Evolutionary conservation across 805 yeast genomes (phyloP).

Genomic region (Sugiyamaella boreocaroliniensis): DNA sequence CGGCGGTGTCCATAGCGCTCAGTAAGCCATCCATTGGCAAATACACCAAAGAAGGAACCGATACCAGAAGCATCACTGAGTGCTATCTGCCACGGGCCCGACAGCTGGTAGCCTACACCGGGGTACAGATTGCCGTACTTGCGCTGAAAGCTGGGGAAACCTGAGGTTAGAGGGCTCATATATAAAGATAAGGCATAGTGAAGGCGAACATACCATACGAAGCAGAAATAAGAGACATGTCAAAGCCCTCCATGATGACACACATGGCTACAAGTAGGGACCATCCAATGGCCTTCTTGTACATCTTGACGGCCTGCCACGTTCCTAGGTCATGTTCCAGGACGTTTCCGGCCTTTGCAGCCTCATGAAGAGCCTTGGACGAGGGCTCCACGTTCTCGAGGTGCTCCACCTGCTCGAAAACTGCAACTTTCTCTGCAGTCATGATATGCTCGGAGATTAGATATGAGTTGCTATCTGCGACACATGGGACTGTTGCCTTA

Average conservation of each 20-base stretch:
- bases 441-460: not conserved
- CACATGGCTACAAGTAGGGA: constrained; percentile 40
- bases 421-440: not conserved
- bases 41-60: constrained; percentile 37
- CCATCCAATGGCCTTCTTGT: constrained; percentile 44
- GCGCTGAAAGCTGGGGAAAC: constrained; percentile 36
- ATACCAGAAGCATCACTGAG: constrained; percentile 21
- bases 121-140: constrained; percentile 32
- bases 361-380: not conserved
- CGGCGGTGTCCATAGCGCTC: constrained; percentile 40
- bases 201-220: constrained; percentile 31
- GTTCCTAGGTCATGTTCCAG: constrained; percentile 25
- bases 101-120: constrained; percentile 13
- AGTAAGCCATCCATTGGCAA: constrained; percentile 36
- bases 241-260: constrained; percentile 48
- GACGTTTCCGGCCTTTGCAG: constrained; percentile 6
- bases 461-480: too few relatives aligned
- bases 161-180: constrained; percentile 27
- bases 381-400: not conserved
- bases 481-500: too few relatives aligned
- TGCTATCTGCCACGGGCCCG: constrained; percentile 37
- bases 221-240: constrained; percentile 31
- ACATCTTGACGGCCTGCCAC: constrained; percentile 32
- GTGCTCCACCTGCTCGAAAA: not conserved
- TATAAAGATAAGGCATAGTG: constrained; percentile 32